Evolutionary conservation across 345 rosid genomes (phyloP).

Genomic region (Erodium maritimum): DNA sequence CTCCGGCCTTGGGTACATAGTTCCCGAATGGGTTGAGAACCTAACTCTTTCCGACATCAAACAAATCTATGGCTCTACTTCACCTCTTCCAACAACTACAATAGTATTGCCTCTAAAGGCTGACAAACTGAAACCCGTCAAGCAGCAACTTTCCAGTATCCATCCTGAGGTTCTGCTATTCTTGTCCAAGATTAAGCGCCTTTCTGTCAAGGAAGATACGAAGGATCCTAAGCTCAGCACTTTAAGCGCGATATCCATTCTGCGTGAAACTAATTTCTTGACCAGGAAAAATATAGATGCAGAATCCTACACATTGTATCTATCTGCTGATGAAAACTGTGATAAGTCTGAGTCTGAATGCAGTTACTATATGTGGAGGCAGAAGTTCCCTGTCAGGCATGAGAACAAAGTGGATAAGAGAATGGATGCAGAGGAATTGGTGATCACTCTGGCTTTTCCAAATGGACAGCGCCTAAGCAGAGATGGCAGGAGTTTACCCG

Average conservation of each 20-base stretch:
- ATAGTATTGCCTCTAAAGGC: slow-evolving; percentile 51
- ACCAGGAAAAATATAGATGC: slow-evolving; percentile 67
- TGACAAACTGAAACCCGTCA: slow-evolving; percentile 55
- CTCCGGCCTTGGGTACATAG: slow-evolving; percentile 56
- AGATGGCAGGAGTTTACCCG: slow-evolving; percentile 36
- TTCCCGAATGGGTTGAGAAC: slow-evolving; percentile 69
- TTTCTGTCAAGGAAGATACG: slow-evolving; percentile 51
- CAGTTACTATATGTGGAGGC: slow-evolving; percentile 61
- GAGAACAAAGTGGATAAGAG: slow-evolving; percentile 52
- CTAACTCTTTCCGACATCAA: slow-evolving; percentile 35
- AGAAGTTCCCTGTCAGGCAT: slow-evolving; percentile 44
- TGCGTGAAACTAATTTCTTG: slow-evolving; percentile 34
- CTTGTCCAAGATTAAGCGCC: slow-evolving; percentile 47
- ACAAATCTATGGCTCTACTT: slow-evolving; percentile 34
- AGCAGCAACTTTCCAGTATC: slow-evolving; percentile 49
- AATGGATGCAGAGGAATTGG: slow-evolving; percentile 56
- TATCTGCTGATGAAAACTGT: slow-evolving; percentile 31
- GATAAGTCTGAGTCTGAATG: slow-evolving; percentile 22
- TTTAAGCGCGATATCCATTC: slow-evolving; percentile 38
- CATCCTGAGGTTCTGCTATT: slow-evolving; percentile 64
- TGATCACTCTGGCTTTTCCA: slow-evolving; percentile 69
- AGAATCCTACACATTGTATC: slow-evolving; percentile 47
- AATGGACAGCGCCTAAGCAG: slow-evolving; percentile 35
- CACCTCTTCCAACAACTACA: slow-evolving; percentile 44
- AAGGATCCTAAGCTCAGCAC: slow-evolving; percentile 29